Base-by-base conservation (phyloP, 306 rosid genomes). In the Vachellia collinsii region DNA sequence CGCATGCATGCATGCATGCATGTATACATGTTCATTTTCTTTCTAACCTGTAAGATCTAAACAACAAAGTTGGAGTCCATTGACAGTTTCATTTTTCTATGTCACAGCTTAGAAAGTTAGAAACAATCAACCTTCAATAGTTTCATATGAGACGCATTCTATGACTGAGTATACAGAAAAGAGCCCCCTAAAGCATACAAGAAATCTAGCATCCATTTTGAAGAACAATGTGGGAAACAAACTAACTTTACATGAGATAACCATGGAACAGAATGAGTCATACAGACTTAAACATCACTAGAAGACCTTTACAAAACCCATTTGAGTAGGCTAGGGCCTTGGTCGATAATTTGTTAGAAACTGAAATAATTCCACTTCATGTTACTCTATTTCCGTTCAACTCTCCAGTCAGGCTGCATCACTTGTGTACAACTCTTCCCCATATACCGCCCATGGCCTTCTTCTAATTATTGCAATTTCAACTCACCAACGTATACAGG, bases 271-370 rank as follows among this genome's bases (percentile, higher is more conserved):
- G 37, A 50, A 36, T 8, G 51, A 13, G 43, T 72, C 64, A 51
- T 72, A 64, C 17, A 72, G 29, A 73, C 63, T 34, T 10, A 72
- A 51, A 72, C 47, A 72, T 48, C 43, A 29, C 61, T 14, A 23
- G 8, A 72, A 29, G 77, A 10, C 20, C 38, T 10, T 22, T 17
- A 74, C 19, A n/a, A 36, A 53, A 51, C 22, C 66, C 76, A 72
- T 48, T 25, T 36, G 63, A 48, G 46, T 9, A 50, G 63, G 38
- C 7, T 6, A 73, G 8, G 46, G 6, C 50, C 66, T 29, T 51
- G 19, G n/a, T 72, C 51, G 19, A 72, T 50, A 50, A 50, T 6
- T 50, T 50, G 56, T 29, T 7, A 72, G 41, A 48, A 72, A 72
- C 43, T 20, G 12, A n/a, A 54, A 74, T n/a, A 74, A 20, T 39